Evolutionary conservation across 805 yeast genomes (phyloP), one percentile per base, ranked within the genome.

Genomic region (Metschnikowia lochheadii): DNA sequence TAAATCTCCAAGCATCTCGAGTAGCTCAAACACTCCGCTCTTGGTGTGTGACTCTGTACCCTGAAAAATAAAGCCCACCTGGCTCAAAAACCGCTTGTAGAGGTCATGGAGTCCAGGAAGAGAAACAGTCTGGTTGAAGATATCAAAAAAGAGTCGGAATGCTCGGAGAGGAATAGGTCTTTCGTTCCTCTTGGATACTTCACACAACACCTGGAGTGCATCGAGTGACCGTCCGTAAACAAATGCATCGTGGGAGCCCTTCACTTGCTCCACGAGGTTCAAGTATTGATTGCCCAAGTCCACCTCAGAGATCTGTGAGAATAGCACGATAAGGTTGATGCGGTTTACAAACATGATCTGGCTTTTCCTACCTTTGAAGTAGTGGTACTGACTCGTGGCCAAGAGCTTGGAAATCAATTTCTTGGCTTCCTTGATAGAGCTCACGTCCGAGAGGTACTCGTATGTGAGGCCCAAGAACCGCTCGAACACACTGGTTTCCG

Each of bases 301-400:
- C 8, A 68, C 61, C 6, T 61, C 63, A 1, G 75, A 70, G 10
- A 72, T 32, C 49, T 68, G 76, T 7, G 61, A 52, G n/a, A 73
- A 56, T 14, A 73, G 50, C 6, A 67, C 47, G 3, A 72, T 60
- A 48, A 72, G 65, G 49, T 73, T 73, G 35, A 72, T 51, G 34
- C 78, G 56, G 50, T 73, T 73, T 29, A 65, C 56, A 47, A 65
- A 73, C 64, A 69, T 69, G 5, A 62, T 61, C 40, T 59, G 63
- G 43, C 65, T 64, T 6, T 51, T 56, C 45, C 59, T 58, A 10
- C 63, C 67, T 18, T 57, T 59, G 26, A 59, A 60, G 45, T 69
- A 72, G 3, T 56, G 61, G 42, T 62, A 72, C 40, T 65, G 68
- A 47, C 77, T 72, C 1, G 77, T 70, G 0, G 70, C 66, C 34